Conservation (phyloP, 495 filamentous ascomycete genomes). For the Annulohypoxylon stygium region DNA sequence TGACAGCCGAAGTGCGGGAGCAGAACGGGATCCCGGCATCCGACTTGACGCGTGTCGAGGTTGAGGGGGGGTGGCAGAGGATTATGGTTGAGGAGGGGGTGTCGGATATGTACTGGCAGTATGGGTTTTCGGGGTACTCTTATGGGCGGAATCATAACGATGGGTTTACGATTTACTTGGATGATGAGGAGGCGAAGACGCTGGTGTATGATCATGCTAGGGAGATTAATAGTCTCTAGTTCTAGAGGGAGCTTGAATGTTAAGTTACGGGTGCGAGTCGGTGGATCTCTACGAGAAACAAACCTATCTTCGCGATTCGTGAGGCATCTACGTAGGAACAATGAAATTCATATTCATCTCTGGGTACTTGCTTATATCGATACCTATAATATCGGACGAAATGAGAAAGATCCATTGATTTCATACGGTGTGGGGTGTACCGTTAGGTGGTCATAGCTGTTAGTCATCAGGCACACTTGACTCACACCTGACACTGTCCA, state of each 20-base stretch:
- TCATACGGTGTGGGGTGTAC: too few relatives aligned
- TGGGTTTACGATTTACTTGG: slow-evolving; percentile 71
- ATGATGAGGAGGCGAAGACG: slow-evolving; percentile 64
- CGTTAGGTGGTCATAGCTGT: too few relatives aligned
- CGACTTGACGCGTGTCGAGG: slow-evolving; percentile 53
- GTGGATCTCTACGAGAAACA: too few relatives aligned
- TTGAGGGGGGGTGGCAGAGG: slow-evolving; percentile 67
- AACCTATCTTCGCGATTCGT: too few relatives aligned
- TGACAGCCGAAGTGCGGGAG: slow-evolving; percentile 35
- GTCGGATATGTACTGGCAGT: slow-evolving; percentile 75
- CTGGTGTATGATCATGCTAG: slow-evolving; percentile 70
- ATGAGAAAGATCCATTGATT: too few relatives aligned
- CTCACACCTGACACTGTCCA: too few relatives aligned
- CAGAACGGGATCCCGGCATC: slow-evolving; percentile 40
- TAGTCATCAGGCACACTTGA: too few relatives aligned
- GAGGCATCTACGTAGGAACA: too few relatives aligned
- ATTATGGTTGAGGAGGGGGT: slow-evolving; percentile 64
- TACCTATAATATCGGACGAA: too few relatives aligned
- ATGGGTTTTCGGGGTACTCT: slow-evolving; percentile 65
- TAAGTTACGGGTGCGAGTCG: too few relatives aligned
- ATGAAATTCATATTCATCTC: too few relatives aligned
- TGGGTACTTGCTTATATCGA: too few relatives aligned
- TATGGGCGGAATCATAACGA: slow-evolving; percentile 66
- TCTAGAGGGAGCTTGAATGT: background rate
- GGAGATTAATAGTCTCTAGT: slow-evolving; percentile 53